Conservation (phyloP, 2,329 filamentous ascomycete species). For the Fusarium caatingaense region DNA sequence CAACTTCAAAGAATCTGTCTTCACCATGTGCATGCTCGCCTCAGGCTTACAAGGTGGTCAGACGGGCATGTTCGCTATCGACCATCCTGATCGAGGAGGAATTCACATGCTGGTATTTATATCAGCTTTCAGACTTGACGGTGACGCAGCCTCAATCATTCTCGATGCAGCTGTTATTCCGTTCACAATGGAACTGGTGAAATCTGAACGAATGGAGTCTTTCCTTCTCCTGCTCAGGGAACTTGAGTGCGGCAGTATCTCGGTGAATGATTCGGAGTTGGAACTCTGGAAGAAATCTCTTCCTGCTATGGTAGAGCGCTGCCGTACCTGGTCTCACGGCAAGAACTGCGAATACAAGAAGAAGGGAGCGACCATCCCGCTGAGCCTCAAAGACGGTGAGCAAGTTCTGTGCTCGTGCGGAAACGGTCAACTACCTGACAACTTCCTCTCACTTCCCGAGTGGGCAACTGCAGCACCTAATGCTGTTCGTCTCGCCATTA, state of each 20-base stretch:
- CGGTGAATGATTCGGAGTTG: conserved; percentile 68
- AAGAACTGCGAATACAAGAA: conserved; percentile 57
- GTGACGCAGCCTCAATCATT: conserved; percentile 55
- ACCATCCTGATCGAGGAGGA: conserved; percentile 51
- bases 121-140: conserved; percentile 59
- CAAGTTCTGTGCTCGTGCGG: conserved; percentile 60
- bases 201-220: conserved; percentile 48
- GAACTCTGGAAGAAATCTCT: conserved; percentile 61
- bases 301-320: conserved; percentile 60
- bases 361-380: conserved; percentile 51
- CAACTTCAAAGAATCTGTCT: conserved; percentile 62
- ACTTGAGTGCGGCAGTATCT: conserved; percentile 53
- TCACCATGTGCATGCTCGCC: conserved; percentile 59
- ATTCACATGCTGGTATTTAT: conserved; percentile 57
- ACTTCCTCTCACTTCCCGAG: conserved; percentile 55
- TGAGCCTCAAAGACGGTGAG: conserved; percentile 52
- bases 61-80: conserved; percentile 58
- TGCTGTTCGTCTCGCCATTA: conserved; percentile 68
- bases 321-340: conserved; percentile 60
- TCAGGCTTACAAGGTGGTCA: conserved; percentile 59
- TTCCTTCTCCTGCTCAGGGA: conserved; percentile 55
- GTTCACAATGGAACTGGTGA: conserved; percentile 52
- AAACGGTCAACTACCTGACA: conserved; percentile 54
- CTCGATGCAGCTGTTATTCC: conserved; percentile 62
- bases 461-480: conserved; percentile 57